These are phyloP conservation scores for Termitomyces eurrhizus DNA, from an alignment of 768 basidiomycete genomes.

Conservation along the genomic window DNA sequence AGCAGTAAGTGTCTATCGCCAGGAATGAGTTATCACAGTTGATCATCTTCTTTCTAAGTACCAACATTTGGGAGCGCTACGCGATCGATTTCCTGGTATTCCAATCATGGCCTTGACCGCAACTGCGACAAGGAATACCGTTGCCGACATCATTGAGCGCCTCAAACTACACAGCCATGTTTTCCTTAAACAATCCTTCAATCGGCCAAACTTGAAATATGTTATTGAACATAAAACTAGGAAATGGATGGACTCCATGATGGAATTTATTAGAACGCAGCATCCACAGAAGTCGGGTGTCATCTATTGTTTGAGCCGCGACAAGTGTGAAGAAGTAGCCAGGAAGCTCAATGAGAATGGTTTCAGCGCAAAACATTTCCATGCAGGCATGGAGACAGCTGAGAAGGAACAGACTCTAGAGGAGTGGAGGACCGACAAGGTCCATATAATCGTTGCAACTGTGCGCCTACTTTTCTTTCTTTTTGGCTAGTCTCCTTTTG, in stretches of 20 bases:
- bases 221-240: slow-evolving; percentile 42
- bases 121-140: slow-evolving; percentile 78
- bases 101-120: slow-evolving; percentile 98
- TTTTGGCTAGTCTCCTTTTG: not conserved
- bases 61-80: slow-evolving; percentile 59
- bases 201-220: slow-evolving; percentile 90
- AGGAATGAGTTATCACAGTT: not conserved
- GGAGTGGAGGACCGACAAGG: slow-evolving; percentile 70
- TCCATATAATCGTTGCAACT: slow-evolving; percentile 90
- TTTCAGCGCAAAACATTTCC: slow-evolving; percentile 74
- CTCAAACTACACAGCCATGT: slow-evolving; percentile 59
- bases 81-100: slow-evolving; percentile 68
- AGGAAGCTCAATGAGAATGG: slow-evolving; percentile 55
- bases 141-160: slow-evolving; percentile 72
- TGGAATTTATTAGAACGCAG: slow-evolving; percentile 57
- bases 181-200: slow-evolving; percentile 80
- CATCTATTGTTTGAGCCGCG: slow-evolving; percentile 75
- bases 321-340: slow-evolving; percentile 80
- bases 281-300: slow-evolving; percentile 69
- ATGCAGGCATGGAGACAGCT: slow-evolving; percentile 66
- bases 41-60: slow-evolving; percentile 44
- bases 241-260: slow-evolving; percentile 56
- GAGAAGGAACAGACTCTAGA: slow-evolving; percentile 62
- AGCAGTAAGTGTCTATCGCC: slow-evolving; percentile 45
- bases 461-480: slow-evolving; percentile 36